Evolutionary conservation across 2,329 filamentous ascomycete species (phyloP).

Genomic region (Penicillium sp.): DNA sequence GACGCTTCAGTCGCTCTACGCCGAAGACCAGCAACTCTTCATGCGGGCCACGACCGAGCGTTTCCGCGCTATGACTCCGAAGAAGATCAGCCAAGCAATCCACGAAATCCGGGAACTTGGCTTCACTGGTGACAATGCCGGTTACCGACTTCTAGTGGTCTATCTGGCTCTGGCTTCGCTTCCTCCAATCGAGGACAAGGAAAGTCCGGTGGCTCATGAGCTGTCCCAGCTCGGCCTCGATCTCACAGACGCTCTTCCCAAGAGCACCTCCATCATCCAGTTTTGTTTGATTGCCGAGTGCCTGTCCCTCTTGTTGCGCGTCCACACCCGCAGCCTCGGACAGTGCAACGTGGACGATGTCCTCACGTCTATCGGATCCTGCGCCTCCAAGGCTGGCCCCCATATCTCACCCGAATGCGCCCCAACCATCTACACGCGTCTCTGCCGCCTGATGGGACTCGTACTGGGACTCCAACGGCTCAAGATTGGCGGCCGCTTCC

Average conservation of each 20-base stretch:
- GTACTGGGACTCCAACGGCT: conserved; percentile 55
- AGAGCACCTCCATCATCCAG: conserved; percentile 34
- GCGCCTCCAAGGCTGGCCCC: conserved; percentile 35
- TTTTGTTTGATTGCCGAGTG: conserved; percentile 41
- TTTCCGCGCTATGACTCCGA: conserved; percentile 32
- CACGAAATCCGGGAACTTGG: conserved; percentile 30
- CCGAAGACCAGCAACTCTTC: conserved; percentile 37
- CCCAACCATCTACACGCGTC: conserved; percentile 48
- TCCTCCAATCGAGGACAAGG: conserved; percentile 36
- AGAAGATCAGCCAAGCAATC: conserved; percentile 30
- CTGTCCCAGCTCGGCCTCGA: conserved; percentile 37
- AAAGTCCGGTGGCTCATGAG: conserved; percentile 32
- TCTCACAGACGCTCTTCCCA: conserved; percentile 29
- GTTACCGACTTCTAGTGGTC: conserved; percentile 34
- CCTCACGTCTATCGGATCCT: conserved; percentile 36
- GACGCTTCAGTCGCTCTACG: conserved; percentile 34
- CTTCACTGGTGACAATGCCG: conserved; percentile 27
- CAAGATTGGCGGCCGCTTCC: conserved; percentile 57
- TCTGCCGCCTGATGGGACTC: conserved; percentile 52
- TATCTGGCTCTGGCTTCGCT: conserved; percentile 36
- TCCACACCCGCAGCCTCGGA: conserved; percentile 39
- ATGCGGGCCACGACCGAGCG: conserved; percentile 34
- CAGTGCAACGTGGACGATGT: conserved; percentile 46
- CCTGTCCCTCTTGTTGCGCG: conserved; percentile 38
- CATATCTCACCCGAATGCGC: conserved; percentile 31